These are phyloP conservation scores for Clarireedia monteithiana DNA, from an alignment of 2,329 filamentous ascomycete species.

Conservation along the genomic window DNA sequence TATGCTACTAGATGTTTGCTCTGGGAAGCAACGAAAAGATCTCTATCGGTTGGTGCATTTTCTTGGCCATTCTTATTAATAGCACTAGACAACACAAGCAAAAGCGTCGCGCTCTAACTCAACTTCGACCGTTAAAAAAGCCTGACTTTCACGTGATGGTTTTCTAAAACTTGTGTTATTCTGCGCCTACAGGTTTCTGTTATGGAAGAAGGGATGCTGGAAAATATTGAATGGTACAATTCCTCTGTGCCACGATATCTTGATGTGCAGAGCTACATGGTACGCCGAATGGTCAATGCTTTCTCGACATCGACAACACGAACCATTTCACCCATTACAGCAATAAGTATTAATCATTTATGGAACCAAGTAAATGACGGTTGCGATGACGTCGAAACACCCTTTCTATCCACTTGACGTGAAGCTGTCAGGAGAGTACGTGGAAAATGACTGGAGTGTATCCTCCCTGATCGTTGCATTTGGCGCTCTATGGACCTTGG, in stretches of 20 bases:
- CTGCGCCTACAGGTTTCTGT: background rate
- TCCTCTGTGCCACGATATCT: background rate
- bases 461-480: conserved; percentile 20
- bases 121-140: background rate
- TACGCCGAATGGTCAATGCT: background rate
- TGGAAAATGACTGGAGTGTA: conserved; percentile 18
- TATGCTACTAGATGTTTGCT: too few relatives aligned
- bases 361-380: conserved; percentile 1
- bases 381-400: conserved; percentile 12
- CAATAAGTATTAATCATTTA: background rate
- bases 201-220: background rate
- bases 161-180: background rate
- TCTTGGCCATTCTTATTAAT: background rate
- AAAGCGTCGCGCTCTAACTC: background rate
- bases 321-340: background rate
- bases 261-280: background rate
- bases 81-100: background rate
- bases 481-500: conserved; percentile 13
- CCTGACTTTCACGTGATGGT: background rate
- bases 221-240: background rate
- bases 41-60: too few relatives aligned
- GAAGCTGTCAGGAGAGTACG: conserved; percentile 19
- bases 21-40: too few relatives aligned
- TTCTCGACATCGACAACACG: background rate
- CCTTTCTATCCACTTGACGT: conserved; percentile 23